Base-by-base conservation (phyloP, 1,284 basidiomycete genomes). In the Boletellus sp. region DNA sequence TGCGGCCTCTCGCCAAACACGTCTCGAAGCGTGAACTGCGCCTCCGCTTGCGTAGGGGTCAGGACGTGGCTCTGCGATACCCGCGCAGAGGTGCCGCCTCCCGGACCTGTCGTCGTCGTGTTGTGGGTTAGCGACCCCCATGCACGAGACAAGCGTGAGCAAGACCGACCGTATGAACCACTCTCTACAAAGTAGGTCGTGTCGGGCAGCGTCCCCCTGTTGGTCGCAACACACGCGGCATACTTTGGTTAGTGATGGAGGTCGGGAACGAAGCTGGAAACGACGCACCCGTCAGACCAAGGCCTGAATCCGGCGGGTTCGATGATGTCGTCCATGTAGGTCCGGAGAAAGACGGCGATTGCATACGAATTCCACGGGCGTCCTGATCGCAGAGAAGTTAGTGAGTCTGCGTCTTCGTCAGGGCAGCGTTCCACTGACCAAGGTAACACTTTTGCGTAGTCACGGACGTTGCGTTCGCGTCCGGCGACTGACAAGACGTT, bases 361-460 rank as follows among this genome's bases (percentile, higher is more conserved):
- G 84, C 78, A 11, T 81, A 63, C 49, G 79, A 73, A 59, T 83
- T 84, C 83, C 84, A 86, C 0, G 83, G 83, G 2, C 83, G 76
- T 13, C 81, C 80, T 79, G 38, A n/a, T 3, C n/a, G 16, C 16
- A 36, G 15, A n/a, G 7, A 36, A 8, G 35, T 55, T 7, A 41
- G 47, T 44, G 15, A 19, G 19, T 22, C 16, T 26, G 10, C 19
- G 5, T n/a, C 28, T 4, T 26, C 4, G 11, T 15, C n/a, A 7
- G 16, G 35, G 8, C 37, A 33, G 15, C 1, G 1, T n/a, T 21
- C 30, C 33, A 37, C 6, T 36, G 49, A 76, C 81, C 82, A 12
- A 85, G 68, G 62, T 73, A 83, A 58, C 83, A 85, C 5, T 62
- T 61, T 5, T 71, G 70, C 4, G 62, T 57, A 1, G 80, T 82